Percentiles rank a stretch among this genome's conserved stretches.
phyloP scores from a whole-genome alignment of 352 stramenopile species.

The Phytophthora melonis region DNA sequence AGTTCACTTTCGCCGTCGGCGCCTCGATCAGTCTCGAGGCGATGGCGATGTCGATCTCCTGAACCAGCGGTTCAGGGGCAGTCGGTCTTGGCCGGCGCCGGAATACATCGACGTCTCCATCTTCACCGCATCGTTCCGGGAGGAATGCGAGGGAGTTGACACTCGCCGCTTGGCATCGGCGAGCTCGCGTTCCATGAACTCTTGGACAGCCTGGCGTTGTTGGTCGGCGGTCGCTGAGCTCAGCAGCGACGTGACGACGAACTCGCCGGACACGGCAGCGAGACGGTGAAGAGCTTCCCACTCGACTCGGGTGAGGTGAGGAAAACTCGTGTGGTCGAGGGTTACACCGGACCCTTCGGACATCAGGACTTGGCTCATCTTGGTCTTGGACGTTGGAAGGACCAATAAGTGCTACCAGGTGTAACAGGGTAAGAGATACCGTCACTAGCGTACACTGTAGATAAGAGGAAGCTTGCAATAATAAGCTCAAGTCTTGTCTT shows the following conservation, averaged over 20 bases:
- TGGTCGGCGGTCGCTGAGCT: background rate
- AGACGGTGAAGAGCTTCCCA: background rate
- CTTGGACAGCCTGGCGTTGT: background rate
- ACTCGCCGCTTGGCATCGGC: constrained; percentile 5
- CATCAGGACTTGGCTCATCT: too few species aligned
- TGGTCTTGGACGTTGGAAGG: too few species aligned
- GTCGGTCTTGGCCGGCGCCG: background rate
- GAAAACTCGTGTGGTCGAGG: too few species aligned
- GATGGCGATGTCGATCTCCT: background rate
- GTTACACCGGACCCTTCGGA: too few species aligned
- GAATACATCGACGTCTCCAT: constrained; percentile 10
- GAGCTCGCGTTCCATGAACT: constrained; percentile 13
- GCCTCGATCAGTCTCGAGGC: background rate
- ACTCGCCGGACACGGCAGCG: background rate
- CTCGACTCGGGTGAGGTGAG: background rate
- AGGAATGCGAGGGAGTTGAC: constrained; percentile 3
- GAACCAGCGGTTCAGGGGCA: constrained; percentile 6
- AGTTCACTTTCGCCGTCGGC: constrained; percentile 3
- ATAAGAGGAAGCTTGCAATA: too few species aligned
- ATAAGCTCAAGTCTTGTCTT: too few species aligned
- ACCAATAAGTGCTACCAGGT: too few species aligned
- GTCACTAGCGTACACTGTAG: too few species aligned
- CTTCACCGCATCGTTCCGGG: constrained; percentile 3
- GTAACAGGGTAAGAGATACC: too few species aligned
- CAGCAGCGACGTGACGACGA: background rate